Base-by-base conservation (phyloP, 805 yeast species). In the Torulaspora franciscae region DNA sequence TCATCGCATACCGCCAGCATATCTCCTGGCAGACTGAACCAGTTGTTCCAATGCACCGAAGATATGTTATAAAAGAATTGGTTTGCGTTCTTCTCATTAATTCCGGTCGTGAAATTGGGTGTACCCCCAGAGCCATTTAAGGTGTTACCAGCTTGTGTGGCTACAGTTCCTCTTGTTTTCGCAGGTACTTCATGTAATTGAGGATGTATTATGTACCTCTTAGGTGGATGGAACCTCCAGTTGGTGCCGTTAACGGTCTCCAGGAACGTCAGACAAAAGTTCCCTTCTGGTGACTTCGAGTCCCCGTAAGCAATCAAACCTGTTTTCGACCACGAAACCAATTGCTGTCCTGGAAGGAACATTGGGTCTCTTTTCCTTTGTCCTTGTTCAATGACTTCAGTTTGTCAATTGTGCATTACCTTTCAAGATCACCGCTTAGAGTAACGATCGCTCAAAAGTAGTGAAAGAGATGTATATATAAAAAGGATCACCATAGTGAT, bases 1-100 rank as follows among this genome's bases (percentile, higher is more conserved):
- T 72, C 74, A 61, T 90, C 98, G 35, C 85, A 72, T 3, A 85
- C 77, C 2, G 95, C 95, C 38, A 93, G 71, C 57, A 90, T 95
- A 45, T 85, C 80, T 36, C 91, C 91, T 0, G 81, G 60, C 14
- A 62, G 47, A 37, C 64, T 59, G 34, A 59, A 58, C 64, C 66
- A 69, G 38, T 80, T 78, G 47, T 93, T 81, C 89, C 96, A 93
- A 32, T 75, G 68, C 5, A 87, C 75, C 22, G 72, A 57, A 1
- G 71, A 55, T 6, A 79, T 57, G 43, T 64, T 67, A 34, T 72
- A 72, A 32, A 63, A 57, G 15, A 51, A 52, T 14, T 58, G 59
- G n/a, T 51, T 58, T 15, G 57, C 52, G 28, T 43, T 49, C 47
- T 55, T 40, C 59, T 30, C 43, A 25, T 37, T 49, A 13, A 42